These are phyloP conservation scores for Hemisphaericaspora xylanilytica DNA, from an alignment of 1,139 yeast species.

Conservation along the genomic window DNA sequence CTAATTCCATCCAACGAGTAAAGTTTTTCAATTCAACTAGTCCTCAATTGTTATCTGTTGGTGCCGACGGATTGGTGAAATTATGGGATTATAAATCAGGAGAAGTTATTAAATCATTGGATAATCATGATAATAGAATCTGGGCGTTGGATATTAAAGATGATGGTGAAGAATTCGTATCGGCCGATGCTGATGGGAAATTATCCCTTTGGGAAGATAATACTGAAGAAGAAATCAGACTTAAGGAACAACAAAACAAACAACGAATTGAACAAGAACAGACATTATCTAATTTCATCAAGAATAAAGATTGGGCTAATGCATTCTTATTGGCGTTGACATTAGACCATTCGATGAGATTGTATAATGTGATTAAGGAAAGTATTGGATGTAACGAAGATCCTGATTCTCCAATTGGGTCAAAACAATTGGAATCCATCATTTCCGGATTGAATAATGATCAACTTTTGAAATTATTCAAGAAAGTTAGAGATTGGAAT, in stretches of 20 bases:
- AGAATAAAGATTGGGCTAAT: conserved; percentile 74
- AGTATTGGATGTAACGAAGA: conserved; percentile 49
- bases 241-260: conserved; percentile 52
- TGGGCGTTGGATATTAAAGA: conserved; percentile 78
- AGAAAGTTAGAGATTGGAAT: conserved; percentile 91
- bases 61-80: conserved; percentile 93
- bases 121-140: conserved; percentile 88
- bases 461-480: conserved; percentile 59
- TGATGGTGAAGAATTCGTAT: conserved; percentile 68
- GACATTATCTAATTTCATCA: conserved; percentile 68
- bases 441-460: conserved; percentile 57
- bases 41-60: conserved; percentile 74
- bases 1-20: conserved; percentile 86
- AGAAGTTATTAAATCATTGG: conserved; percentile 79
- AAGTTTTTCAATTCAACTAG: conserved; percentile 59
- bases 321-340: conserved; percentile 86
- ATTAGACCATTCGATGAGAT: conserved; percentile 80
- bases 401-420: conserved; percentile 53
- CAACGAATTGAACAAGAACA: conserved; percentile 83
- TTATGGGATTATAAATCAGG: conserved; percentile 81
- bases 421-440: conserved; percentile 62
- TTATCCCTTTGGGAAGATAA: conserved; percentile 86
- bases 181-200: conserved; percentile 96
- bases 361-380: conserved; percentile 66
- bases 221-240: conserved; percentile 62